Percentiles rank a stretch among this genome's conserved stretches.
phyloP scores from a whole-genome alignment of 2,329 filamentous ascomycete species.

The Claviceps quebecensis region DNA sequence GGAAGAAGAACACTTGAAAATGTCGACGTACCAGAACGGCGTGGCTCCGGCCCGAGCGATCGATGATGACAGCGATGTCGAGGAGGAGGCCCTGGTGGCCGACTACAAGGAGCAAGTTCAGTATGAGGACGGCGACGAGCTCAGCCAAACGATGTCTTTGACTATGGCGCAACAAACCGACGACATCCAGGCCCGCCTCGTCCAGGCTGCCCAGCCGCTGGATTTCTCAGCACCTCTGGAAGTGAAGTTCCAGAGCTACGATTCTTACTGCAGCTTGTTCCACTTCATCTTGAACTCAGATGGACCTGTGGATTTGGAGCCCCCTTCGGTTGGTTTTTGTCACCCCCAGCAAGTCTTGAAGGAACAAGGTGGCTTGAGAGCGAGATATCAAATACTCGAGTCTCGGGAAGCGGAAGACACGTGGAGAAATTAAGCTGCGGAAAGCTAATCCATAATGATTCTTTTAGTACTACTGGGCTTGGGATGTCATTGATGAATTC shows the following conservation, averaged over 20 bases:
- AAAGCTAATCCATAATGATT: neutral
- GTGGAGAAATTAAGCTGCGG: neutral
- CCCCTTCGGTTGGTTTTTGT: slow-evolving; percentile 62
- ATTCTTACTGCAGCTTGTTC: slow-evolving; percentile 98
- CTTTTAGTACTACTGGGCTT: slow-evolving; percentile 90
- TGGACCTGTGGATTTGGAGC: slow-evolving; percentile 93
- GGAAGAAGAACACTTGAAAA: slow-evolving; percentile 22
- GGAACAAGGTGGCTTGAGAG: neutral
- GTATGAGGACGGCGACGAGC: slow-evolving; percentile 72
- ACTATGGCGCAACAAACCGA: slow-evolving; percentile 63
- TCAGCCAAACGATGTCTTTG: slow-evolving; percentile 59
- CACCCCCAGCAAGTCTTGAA: neutral
- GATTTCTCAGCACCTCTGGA: slow-evolving; percentile 94
- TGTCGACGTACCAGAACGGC: slow-evolving; percentile 51
- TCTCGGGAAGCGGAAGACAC: neutral
- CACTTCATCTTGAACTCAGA: slow-evolving; percentile 99
- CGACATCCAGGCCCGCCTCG: slow-evolving; percentile 85
- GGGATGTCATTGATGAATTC: slow-evolving; percentile 99
- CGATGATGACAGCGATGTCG: slow-evolving; percentile 80
- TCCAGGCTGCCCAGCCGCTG: slow-evolving; percentile 82
- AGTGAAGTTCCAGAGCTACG: slow-evolving; percentile 97
- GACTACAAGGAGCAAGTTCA: slow-evolving; percentile 95
- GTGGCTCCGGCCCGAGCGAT: slow-evolving; percentile 44
- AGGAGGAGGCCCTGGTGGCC: slow-evolving; percentile 90
- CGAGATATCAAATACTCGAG: neutral